A percentile compares a stretch with the other conserved stretches of the same genome.
Conservation (phyloP, 257 asterid genomes). For the Rehmannia glutinosa region DNA sequence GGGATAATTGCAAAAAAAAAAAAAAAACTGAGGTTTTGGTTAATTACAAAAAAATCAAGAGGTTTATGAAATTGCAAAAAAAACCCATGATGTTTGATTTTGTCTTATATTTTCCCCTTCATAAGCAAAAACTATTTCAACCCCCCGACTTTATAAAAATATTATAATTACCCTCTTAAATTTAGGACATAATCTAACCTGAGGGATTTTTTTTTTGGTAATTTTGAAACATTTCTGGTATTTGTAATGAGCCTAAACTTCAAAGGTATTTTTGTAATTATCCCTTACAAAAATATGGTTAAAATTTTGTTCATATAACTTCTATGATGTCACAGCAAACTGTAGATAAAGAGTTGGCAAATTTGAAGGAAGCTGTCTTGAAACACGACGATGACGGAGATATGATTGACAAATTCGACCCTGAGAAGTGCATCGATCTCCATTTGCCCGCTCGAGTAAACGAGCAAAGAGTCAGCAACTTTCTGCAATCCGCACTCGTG, state of each 20-base stretch:
- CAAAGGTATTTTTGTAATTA: not conserved
- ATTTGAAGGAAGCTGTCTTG: conserved; percentile 77
- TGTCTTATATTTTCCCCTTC: no score
- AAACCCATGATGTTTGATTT: not conserved
- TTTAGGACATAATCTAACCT: not conserved
- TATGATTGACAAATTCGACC: conserved; percentile 42
- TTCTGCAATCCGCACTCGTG: conserved; percentile 68
- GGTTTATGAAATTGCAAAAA: not conserved
- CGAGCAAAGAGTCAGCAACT: conserved; percentile 86
- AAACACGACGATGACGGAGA: conserved; percentile 43
- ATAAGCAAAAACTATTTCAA: no score
- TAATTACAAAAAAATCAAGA: not conserved
- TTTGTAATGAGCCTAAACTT: not conserved
- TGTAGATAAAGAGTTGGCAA: conserved; percentile 53
- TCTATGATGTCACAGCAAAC: conserved; percentile 31
- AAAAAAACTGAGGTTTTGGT: not conserved
- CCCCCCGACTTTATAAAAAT: no score
- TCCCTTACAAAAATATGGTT: not conserved
- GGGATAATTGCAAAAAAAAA: not conserved
- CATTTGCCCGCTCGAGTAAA: conserved; percentile 86
- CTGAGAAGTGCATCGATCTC: conserved; percentile 63
- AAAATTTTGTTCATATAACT: not conserved
- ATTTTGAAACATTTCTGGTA: not conserved
- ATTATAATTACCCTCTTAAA: no score
- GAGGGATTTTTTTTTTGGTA: not conserved